These are phyloP conservation scores for Lodderomyces orthopsilosis DNA, from an alignment of 1,139 yeast species.

Conservation along the genomic window DNA sequence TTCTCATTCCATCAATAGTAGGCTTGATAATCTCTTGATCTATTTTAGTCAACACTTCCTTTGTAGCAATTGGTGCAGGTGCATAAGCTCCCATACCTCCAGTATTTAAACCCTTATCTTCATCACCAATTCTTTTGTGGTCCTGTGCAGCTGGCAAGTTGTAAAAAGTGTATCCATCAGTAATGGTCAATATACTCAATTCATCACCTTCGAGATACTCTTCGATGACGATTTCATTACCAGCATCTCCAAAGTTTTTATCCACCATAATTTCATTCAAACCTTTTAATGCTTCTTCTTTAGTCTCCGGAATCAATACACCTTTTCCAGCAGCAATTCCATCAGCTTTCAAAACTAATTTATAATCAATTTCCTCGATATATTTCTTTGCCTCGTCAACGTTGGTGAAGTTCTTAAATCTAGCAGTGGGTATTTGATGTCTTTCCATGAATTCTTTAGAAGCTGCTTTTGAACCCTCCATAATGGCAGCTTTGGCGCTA, in stretches of 20 bases:
- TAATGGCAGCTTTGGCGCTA: conserved; percentile 77
- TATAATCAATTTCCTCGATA: conserved; percentile 62
- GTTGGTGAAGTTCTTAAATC: conserved; percentile 74
- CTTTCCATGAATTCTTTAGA: conserved; percentile 92
- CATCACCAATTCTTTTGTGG: conserved; percentile 92
- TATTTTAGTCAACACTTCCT: conserved; percentile 64
- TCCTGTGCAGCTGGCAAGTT: conserved; percentile 98
- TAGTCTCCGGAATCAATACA: conserved; percentile 83
- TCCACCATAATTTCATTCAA: conserved; percentile 87
- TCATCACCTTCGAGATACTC: conserved; percentile 97
- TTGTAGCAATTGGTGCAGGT: conserved; percentile 91
- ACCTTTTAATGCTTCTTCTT: conserved; percentile 82
- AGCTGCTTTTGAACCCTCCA: conserved; percentile 97
- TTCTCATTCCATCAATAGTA: conserved; percentile 94
- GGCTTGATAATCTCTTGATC: conserved; percentile 77
- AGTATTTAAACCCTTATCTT: conserved; percentile 91
- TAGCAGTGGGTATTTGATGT: conserved; percentile 92
- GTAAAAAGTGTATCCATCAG: conserved; percentile 90
- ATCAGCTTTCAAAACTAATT: conserved; percentile 92
- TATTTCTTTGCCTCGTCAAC: conserved; percentile 74
- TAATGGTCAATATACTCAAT: conserved; percentile 84
- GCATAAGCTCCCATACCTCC: conserved; percentile 99
- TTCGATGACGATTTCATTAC: conserved; percentile 95
- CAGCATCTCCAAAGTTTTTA: conserved; percentile 88
- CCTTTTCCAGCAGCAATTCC: conserved; percentile 99